Conservation (phyloP, 768 basidiomycete genomes). For the Amanita jacksonii region DNA sequence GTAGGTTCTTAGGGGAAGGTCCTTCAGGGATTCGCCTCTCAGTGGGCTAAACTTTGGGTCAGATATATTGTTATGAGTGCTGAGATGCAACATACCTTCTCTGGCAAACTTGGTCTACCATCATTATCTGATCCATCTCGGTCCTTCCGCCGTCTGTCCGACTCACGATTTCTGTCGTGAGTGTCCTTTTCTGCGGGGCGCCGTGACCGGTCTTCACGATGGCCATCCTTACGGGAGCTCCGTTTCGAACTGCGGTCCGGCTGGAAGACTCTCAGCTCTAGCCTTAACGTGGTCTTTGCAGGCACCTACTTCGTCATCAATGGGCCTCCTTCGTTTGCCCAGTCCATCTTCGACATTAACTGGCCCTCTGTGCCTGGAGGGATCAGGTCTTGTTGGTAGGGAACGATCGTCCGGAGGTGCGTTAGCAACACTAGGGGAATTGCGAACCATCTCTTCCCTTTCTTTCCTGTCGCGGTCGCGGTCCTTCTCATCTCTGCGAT, state of each 20-base stretch:
- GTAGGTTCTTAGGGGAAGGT: conserved; percentile 9
- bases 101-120: conserved; percentile 29
- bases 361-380: conserved; percentile 41
- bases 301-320: conserved; percentile 64
- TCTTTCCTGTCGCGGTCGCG: conserved; percentile 47
- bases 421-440: conserved; percentile 23
- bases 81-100: conserved; percentile 42
- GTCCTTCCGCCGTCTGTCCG: conserved; percentile 59
- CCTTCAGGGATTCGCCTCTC: conserved; percentile 14
- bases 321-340: conserved; percentile 59
- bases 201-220: conserved; percentile 66
- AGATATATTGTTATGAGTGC: not conserved
- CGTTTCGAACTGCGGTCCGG: conserved; percentile 71
- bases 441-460: conserved; percentile 54
- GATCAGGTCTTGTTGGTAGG: conserved; percentile 51
- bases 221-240: conserved; percentile 68
- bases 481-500: conserved; percentile 31
- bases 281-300: conserved; percentile 2
- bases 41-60: not conserved
- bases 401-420: conserved; percentile 41
- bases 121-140: conserved; percentile 48
- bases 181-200: conserved; percentile 60
- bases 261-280: conserved; percentile 25
- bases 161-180: conserved; percentile 58
- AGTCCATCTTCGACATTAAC: conserved; percentile 51